These are phyloP conservation scores for Aotearoamyces nothofagi DNA, from an alignment of 2,329 filamentous ascomycete genomes.

Conservation along the genomic window DNA sequence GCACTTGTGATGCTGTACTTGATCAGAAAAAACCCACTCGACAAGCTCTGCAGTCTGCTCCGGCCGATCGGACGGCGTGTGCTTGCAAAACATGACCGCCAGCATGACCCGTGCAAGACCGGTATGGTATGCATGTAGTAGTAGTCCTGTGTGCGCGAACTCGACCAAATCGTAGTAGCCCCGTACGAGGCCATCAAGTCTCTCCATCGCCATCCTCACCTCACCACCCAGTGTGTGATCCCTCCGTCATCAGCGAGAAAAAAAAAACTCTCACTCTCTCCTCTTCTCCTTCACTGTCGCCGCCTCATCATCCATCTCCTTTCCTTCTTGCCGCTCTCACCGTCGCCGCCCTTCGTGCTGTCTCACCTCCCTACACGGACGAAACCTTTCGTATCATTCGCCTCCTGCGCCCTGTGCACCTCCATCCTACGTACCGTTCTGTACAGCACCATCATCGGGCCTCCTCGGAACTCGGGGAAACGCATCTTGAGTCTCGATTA, in stretches of 20 bases:
- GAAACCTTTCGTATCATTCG: not conserved
- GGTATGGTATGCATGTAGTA: not conserved
- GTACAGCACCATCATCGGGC: not conserved
- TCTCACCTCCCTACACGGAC: not conserved
- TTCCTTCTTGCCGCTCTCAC: not conserved
- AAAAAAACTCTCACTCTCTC: not conserved
- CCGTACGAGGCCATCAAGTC: too few relatives aligned
- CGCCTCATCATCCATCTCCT: not conserved
- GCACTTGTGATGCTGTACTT: too few relatives aligned
- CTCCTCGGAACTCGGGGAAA: not conserved
- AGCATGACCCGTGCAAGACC: not conserved
- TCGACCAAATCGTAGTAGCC: not conserved
- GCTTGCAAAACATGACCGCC: not conserved
- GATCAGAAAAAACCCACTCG: too few relatives aligned
- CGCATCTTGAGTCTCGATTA: too few relatives aligned
- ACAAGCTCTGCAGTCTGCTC: not conserved
- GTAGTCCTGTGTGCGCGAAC: too few relatives aligned
- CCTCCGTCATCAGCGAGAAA: not conserved
- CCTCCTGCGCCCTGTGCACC: not conserved
- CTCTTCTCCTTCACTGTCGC: not conserved
- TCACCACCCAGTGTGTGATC: not conserved
- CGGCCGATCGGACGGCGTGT: not conserved
- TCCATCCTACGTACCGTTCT: not conserved
- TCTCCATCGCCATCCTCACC: not conserved
- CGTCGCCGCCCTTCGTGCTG: not conserved